These are phyloP conservation scores for Curvularia hawaiiensis DNA, from an alignment of 2,329 filamentous ascomycete genomes.

Conservation along the genomic window DNA sequence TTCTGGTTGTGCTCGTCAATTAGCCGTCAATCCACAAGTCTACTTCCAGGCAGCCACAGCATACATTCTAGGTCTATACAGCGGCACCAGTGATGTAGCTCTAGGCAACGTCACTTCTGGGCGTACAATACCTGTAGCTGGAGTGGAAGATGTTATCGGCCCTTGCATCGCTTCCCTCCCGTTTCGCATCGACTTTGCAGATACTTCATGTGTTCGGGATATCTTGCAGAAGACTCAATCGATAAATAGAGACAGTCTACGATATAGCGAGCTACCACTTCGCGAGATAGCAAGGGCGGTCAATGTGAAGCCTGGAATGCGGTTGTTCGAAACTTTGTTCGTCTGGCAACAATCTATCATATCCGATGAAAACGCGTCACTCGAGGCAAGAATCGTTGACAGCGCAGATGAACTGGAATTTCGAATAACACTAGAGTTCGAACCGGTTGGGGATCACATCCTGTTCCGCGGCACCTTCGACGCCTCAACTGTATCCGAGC, in stretches of 20 bases:
- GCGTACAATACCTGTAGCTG: constrained; percentile 71
- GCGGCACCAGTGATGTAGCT: constrained; percentile 68
- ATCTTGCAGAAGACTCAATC: constrained; percentile 68
- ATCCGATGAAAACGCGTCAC: constrained; percentile 30
- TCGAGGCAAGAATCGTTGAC: constrained; percentile 60
- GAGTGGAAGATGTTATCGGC: constrained; percentile 75
- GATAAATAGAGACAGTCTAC: constrained; percentile 68
- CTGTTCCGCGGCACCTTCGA: constrained; percentile 62
- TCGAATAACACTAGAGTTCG: constrained; percentile 74
- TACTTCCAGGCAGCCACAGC: constrained; percentile 76
- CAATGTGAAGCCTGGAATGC: constrained; percentile 59
- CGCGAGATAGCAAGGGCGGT: constrained; percentile 70
- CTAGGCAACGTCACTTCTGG: constrained; percentile 85
- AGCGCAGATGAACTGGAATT: constrained; percentile 78
- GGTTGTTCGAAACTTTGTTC: constrained; percentile 77
- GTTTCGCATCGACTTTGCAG: constrained; percentile 65
- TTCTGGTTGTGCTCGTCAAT: constrained; percentile 27
- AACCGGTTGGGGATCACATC: constrained; percentile 61
- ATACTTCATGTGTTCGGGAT: constrained; percentile 60
- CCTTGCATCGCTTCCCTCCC: constrained; percentile 81
- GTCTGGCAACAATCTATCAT: constrained; percentile 80
- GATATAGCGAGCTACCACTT: constrained; percentile 67
- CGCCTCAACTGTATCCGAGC: constrained; percentile 57
- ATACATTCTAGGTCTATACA: constrained; percentile 68
- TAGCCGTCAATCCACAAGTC: constrained; percentile 66